A percentile compares a stretch with the other conserved stretches of the same genome.
phyloP scores from a whole-genome alignment of 75 land plant species.

The Gnetum montanum region DNA sequence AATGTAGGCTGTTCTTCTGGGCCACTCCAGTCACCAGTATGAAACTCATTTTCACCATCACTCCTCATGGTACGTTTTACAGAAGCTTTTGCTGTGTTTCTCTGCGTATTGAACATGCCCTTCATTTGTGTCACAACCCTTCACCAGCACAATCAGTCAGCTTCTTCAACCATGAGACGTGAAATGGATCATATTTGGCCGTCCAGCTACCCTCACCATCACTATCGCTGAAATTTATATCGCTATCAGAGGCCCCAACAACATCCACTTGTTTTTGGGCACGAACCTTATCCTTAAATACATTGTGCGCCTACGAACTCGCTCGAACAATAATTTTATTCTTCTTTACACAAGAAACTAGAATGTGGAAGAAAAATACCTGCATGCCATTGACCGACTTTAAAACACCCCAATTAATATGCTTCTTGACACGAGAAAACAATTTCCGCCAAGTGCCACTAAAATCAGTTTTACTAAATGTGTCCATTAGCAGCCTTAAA shows the following conservation, averaged over 20 bases:
- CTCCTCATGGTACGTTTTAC: constrained; percentile 85
- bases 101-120: constrained; percentile 87
- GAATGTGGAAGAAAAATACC: constrained; percentile 24
- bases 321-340: too few relatives aligned
- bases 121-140: constrained; percentile 93
- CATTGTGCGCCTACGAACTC: constrained; percentile 99
- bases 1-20: constrained; percentile 62
- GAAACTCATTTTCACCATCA: constrained; percentile 52
- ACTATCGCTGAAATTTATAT: constrained; percentile 79
- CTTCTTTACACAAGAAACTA: not conserved
- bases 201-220: constrained; percentile 45
- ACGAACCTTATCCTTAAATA: constrained; percentile 91
- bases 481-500: constrained; percentile 88
- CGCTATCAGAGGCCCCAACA: constrained; percentile 43
- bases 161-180: constrained; percentile 38
- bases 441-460: constrained; percentile 91
- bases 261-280: constrained; percentile 36
- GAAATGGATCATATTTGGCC: constrained; percentile 49
- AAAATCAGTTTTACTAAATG: constrained; percentile 72
- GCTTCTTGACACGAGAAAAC: constrained; percentile 89
- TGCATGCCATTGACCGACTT: constrained; percentile 99
- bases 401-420: constrained; percentile 95
- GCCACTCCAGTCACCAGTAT: constrained; percentile 63
- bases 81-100: constrained; percentile 82
- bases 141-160: constrained; percentile 94